Base-by-base conservation (phyloP, 2,329 filamentous ascomycete species). In the Aspergillus melleus region DNA sequence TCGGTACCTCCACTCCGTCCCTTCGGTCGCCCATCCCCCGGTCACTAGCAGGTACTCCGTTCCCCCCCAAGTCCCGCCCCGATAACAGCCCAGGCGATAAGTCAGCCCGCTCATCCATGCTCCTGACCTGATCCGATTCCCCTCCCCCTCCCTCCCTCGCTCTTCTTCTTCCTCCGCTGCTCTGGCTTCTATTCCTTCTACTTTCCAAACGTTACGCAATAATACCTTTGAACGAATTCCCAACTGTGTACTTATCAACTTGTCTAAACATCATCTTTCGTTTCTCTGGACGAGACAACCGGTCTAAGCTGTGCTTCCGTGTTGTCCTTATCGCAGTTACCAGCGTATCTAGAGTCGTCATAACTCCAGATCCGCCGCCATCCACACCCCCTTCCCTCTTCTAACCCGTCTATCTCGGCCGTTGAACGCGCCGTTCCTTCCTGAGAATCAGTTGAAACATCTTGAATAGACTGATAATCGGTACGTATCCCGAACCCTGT, bases 291-390 rank as follows among this genome's bases (percentile, higher is more conserved):
- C 39, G 49, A 58, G 63, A 60, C 61, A 54, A 54, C 36, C 63
- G 58, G 59, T 64, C 51, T 42, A 62, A 70, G 68, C 63, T 64
- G 66, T 66, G 64, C 65, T 66, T 67, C 57, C 64, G 63, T 53
- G 57, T 63, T 64, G 67, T 66, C 67, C 59, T 59, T 58, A 63
- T 64, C 66, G 65, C 67, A 68, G 63, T 68, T 66, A 68, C 67
- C 63, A 63, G 70, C 67, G 66, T 68, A 66, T 71, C 67, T 59
- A 64, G 62, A 61, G 66, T 61, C 65, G 36, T 14, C 36, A 14
- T 16, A 47, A 29, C 44, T 53, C 50, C 22, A n/a, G 57, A 55
- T 59, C 55, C 57, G 57, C 32, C 30, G 16, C 19, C 50, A 51
- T 42, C n/a, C 44, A 24, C 39, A 42, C 20, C 42, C 46, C 11